These are phyloP conservation scores for Thalassia testudinum DNA, from an alignment of 116 monocot species.

Conservation along the genomic window DNA sequence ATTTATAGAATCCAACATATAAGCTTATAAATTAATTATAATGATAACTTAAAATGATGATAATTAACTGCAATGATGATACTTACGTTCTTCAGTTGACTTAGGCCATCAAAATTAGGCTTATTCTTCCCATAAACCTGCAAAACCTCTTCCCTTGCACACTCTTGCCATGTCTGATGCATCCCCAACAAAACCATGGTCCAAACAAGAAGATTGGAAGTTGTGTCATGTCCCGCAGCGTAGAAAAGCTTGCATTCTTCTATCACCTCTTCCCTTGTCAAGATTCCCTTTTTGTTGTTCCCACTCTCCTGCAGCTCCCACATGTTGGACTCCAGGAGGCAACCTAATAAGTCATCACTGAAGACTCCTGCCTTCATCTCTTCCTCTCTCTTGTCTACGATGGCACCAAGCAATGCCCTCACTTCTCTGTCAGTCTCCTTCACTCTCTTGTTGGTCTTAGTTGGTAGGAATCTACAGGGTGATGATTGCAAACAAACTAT, in stretches of 20 bases:
- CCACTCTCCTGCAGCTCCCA: constrained; percentile 2
- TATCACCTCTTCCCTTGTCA: constrained; percentile 39
- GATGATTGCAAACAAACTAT: no score
- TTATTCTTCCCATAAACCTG: constrained; percentile 17
- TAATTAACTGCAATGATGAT: neutral
- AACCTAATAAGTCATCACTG: constrained; percentile 28
- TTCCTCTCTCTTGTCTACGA: constrained; percentile 21
- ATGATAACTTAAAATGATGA: no score
- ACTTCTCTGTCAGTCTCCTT: constrained; percentile 17
- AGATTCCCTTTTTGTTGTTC: neutral
- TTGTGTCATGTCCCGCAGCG: constrained; percentile 60
- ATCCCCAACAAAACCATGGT: constrained; percentile 31
- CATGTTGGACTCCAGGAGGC: constrained; percentile 38
- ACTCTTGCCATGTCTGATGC: constrained; percentile 35
- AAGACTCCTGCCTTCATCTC: constrained; percentile 8
- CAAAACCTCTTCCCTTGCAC: constrained; percentile 42
- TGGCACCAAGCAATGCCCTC: constrained; percentile 7
- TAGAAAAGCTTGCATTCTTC: constrained; percentile 66
- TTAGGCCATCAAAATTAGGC: constrained; percentile 32
- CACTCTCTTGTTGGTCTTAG: constrained; percentile 20
- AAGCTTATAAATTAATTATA: no score
- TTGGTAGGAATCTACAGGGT: constrained; percentile 25
- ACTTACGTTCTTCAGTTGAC: constrained; percentile 44
- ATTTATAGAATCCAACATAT: neutral
- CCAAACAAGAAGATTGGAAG: constrained; percentile 33